phyloP scores from a whole-genome alignment of 192 early-diverging fungal genomes.

The Coemansia asiatica region DNA sequence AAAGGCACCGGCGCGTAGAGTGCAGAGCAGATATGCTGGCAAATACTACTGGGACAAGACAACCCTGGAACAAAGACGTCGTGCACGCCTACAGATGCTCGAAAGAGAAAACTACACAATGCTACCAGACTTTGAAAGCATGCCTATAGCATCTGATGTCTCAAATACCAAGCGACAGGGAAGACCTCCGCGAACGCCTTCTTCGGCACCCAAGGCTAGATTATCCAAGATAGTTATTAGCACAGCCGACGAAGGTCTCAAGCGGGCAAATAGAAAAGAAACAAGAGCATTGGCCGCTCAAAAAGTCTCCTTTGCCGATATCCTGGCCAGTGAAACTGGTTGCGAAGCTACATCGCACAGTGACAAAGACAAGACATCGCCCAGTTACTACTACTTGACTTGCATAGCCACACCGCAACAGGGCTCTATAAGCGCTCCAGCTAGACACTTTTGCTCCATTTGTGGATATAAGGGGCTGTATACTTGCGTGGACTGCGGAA shows the following conservation, averaged over 20 bases:
- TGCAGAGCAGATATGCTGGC: background rate
- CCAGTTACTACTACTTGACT: slow-evolving; percentile 13
- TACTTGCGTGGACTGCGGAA: slow-evolving; percentile 63
- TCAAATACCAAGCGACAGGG: background rate
- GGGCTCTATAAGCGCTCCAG: slow-evolving; percentile 38
- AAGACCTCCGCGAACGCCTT: slow-evolving; percentile 12
- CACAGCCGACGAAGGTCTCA: slow-evolving; percentile 24
- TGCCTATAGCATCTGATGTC: slow-evolving; percentile 6
- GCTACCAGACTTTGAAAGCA: slow-evolving; percentile 40
- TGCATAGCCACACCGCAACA: slow-evolving; percentile 37
- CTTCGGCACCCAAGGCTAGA: slow-evolving; percentile 6
- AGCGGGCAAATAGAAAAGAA: slow-evolving; percentile 38
- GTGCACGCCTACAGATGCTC: slow-evolving; percentile 32
- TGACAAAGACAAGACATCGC: background rate
- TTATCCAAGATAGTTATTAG: slow-evolving; percentile 21
- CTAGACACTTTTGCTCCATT: slow-evolving; percentile 64
- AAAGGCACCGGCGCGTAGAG: slow-evolving; percentile 4
- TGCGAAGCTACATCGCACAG: too few species aligned
- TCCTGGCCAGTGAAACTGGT: slow-evolving; percentile 7
- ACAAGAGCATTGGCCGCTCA: slow-evolving; percentile 19
- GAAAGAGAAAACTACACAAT: slow-evolving; percentile 46
- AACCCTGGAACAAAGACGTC: slow-evolving; percentile 39
- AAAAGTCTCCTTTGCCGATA: slow-evolving; percentile 30
- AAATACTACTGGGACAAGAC: slow-evolving; percentile 39
- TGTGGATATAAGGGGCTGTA: slow-evolving; percentile 66